Evolutionary conservation across 2,329 filamentous ascomycete genomes (phyloP).

Genomic region (Neonectria ditissima): DNA sequence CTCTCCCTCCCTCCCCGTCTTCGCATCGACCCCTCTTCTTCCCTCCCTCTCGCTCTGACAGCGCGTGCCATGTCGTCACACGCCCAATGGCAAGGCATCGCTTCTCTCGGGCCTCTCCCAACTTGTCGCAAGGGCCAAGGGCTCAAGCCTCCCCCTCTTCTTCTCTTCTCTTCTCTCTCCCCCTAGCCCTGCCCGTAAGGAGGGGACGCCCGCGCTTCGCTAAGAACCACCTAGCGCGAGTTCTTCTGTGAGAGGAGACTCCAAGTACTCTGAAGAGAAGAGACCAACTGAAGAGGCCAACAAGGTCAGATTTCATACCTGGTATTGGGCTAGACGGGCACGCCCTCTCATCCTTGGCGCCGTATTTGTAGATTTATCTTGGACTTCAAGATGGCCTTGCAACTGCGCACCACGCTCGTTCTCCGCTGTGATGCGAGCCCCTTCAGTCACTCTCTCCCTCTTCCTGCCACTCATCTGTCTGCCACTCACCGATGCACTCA

Average conservation of each 20-base stretch:
- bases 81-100: slow-evolving; percentile 27
- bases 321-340: slow-evolving; percentile 6
- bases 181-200: slow-evolving; percentile 14
- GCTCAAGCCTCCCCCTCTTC: neutral
- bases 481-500: neutral
- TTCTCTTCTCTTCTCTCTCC: slow-evolving; percentile 25
- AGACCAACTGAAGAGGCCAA: neutral
- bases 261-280: no score
- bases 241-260: slow-evolving; percentile 7
- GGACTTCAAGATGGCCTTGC: neutral
- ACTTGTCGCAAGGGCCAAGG: neutral
- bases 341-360: neutral
- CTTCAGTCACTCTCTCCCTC: neutral
- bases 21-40: slow-evolving; percentile 25
- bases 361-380: neutral
- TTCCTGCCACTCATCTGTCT: neutral
- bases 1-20: neutral
- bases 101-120: neutral
- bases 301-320: slow-evolving; percentile 1
- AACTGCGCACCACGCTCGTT: neutral
- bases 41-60: slow-evolving; percentile 23
- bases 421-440: neutral
- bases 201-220: slow-evolving; percentile 24
- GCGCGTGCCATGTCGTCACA: slow-evolving; percentile 29
- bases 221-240: slow-evolving; percentile 18